Conservation (phyloP, 2,329 filamentous ascomycete genomes). For the Beauveria brongniartii region DNA sequence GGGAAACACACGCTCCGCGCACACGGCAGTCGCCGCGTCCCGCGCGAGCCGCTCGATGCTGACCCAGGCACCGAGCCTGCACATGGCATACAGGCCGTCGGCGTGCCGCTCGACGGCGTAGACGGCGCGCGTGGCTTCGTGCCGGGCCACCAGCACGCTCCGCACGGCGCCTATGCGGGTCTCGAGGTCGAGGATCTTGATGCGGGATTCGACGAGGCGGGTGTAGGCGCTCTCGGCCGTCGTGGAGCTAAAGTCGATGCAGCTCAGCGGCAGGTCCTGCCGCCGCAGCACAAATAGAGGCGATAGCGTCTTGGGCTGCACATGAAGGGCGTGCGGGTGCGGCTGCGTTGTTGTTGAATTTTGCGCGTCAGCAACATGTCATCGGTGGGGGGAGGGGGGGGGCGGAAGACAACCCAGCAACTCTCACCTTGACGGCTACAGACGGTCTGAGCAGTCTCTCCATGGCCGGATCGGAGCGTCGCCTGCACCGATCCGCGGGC, state of each 20-base stretch:
- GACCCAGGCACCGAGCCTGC: conserved; percentile 60
- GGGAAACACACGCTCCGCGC: conserved; percentile 22
- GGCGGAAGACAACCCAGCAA: background rate
- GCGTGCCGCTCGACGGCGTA: conserved; percentile 61
- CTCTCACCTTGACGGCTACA: conserved; percentile 44
- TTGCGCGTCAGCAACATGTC: background rate
- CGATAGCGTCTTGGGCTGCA: conserved; percentile 47
- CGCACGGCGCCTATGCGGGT: conserved; percentile 46
- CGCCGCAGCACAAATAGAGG: conserved; percentile 57
- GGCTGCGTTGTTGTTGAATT: conserved; percentile 31
- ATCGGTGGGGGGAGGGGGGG: background rate
- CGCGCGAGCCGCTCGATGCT: conserved; percentile 45
- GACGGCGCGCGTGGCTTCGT: conserved; percentile 43
- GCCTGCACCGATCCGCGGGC: conserved; percentile 25
- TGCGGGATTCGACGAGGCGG: conserved; percentile 51
- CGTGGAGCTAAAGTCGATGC: conserved; percentile 47
- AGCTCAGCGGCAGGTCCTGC: conserved; percentile 51
- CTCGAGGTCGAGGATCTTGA: conserved; percentile 57
- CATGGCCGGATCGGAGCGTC: conserved; percentile 33
- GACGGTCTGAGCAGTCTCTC: conserved; percentile 43
- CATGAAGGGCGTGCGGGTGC: conserved; percentile 43
- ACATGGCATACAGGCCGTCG: conserved; percentile 55
- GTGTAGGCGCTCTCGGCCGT: conserved; percentile 42
- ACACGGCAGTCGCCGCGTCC: conserved; percentile 39
- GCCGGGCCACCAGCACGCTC: conserved; percentile 53